These are phyloP conservation scores for Phycomyces nitens DNA, from an alignment of 192 early-diverging fungal genomes.

Conservation along the genomic window DNA sequence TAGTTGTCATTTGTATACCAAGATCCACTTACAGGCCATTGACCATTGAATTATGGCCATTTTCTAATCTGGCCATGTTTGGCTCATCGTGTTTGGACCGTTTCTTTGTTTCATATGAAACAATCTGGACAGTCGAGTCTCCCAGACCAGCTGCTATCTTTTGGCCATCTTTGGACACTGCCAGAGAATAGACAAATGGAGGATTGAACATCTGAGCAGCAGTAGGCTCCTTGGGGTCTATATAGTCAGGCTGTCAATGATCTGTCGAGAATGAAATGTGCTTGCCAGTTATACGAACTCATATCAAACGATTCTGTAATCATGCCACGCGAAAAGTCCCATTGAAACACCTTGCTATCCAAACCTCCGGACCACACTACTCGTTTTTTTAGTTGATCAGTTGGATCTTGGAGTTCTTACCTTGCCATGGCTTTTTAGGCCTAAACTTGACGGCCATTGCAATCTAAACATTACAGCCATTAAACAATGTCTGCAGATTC, in stretches of 20 bases:
- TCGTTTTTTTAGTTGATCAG: too few species aligned
- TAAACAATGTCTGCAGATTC: background rate
- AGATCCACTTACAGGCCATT: conserved; percentile 23
- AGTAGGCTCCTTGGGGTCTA: conserved; percentile 17
- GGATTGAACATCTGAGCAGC: conserved; percentile 50
- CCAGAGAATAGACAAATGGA: conserved; percentile 51
- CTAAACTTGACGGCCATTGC: conserved; percentile 49
- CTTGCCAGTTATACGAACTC: conserved; percentile 38
- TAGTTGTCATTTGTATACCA: background rate
- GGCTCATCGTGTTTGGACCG: background rate
- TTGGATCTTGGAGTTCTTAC: too few species aligned
- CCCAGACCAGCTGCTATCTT: conserved; percentile 43
- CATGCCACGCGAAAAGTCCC: conserved; percentile 48
- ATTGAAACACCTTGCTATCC: conserved; percentile 43
- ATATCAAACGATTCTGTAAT: conserved; percentile 36
- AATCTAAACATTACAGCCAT: conserved; percentile 29
- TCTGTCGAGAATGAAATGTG: too few species aligned
- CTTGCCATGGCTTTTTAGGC: conserved; percentile 45
- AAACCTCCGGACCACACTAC: conserved; percentile 49
- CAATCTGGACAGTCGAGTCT: conserved; percentile 41
- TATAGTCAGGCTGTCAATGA: too few species aligned
- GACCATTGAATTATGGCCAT: conserved; percentile 27
- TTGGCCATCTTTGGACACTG: conserved; percentile 34
- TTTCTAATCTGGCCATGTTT: conserved; percentile 3
- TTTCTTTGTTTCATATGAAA: conserved; percentile 16